phyloP scores from a whole-genome alignment of 768 basidiomycete genomes.

The Auricularia cornea region DNA sequence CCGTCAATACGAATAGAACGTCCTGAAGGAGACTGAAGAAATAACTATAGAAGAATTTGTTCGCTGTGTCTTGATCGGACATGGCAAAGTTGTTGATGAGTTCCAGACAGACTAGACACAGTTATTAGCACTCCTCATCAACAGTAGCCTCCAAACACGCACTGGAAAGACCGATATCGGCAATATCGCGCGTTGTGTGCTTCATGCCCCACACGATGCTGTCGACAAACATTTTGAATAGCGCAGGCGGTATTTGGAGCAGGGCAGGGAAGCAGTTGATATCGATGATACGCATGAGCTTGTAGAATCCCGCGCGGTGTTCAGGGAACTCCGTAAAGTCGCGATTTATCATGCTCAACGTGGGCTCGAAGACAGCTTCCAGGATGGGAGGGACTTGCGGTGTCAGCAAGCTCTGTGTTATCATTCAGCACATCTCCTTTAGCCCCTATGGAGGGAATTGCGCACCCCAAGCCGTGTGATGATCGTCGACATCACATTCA shows the following conservation, averaged over 20 bases:
- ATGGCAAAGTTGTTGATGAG: conserved; percentile 90
- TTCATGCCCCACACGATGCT: conserved; percentile 42
- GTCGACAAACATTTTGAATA: conserved; percentile 44
- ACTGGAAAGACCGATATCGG: conserved; percentile 61
- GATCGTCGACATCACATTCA: conserved; percentile 40
- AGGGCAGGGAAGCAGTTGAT: conserved; percentile 36
- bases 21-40: conserved; percentile 90
- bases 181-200: conserved; percentile 41
- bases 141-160: conserved; percentile 17
- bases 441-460: not conserved
- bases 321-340: conserved; percentile 44
- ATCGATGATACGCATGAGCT: conserved; percentile 37
- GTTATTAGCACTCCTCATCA: conserved; percentile 6
- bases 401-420: conserved; percentile 28
- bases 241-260: conserved; percentile 30
- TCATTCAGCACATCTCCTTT: not conserved
- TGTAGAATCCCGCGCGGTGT: conserved; percentile 42
- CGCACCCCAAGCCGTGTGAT: conserved; percentile 35
- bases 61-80: conserved; percentile 69
- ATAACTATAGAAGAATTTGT: conserved; percentile 94
- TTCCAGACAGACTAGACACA: conserved; percentile 70
- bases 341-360: conserved; percentile 41
- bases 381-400: conserved; percentile 39
- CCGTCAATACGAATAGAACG: conserved; percentile 94
- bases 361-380: conserved; percentile 41